Conservation (phyloP, 352 stramenopile genomes). For the Globisporangium rhizosaccharum region DNA sequence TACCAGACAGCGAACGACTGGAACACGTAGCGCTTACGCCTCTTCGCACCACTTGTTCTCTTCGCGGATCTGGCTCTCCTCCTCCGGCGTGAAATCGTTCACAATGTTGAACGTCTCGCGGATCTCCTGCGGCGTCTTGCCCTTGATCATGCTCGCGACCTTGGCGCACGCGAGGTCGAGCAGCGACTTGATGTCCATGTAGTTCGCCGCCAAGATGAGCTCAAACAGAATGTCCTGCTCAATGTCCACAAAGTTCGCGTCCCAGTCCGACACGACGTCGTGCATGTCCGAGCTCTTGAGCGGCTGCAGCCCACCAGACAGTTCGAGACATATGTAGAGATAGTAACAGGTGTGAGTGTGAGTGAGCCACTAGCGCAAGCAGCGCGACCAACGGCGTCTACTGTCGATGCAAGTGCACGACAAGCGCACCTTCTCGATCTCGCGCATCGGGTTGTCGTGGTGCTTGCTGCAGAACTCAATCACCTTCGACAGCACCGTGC, state of each 20-base stretch:
- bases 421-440: conserved; percentile 96
- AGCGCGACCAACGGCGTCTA: not conserved
- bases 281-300: conserved; percentile 98
- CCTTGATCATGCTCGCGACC: conserved; percentile 92
- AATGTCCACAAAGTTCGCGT: conserved; percentile 99
- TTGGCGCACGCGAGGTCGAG: conserved; percentile 91
- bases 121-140: conserved; percentile 99
- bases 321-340: too few relatives aligned
- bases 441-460: conserved; percentile 96
- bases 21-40: conserved; percentile 57
- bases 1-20: not conserved
- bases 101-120: conserved; percentile 99
- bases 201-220: conserved; percentile 99
- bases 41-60: conserved; percentile 99
- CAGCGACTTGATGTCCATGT: conserved; percentile 99
- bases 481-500: conserved; percentile 94
- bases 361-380: not conserved
- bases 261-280: conserved; percentile 99
- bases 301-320: conserved; percentile 49
- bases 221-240: conserved; percentile 99
- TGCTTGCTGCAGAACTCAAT: conserved; percentile 96
- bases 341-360: too few relatives aligned
- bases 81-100: conserved; percentile 99
- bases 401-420: not conserved
- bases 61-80: conserved; percentile 98